Evolutionary conservation across 106 monocot genomes (phyloP).

Genomic region (Phalaenopsis aphrodite): DNA sequence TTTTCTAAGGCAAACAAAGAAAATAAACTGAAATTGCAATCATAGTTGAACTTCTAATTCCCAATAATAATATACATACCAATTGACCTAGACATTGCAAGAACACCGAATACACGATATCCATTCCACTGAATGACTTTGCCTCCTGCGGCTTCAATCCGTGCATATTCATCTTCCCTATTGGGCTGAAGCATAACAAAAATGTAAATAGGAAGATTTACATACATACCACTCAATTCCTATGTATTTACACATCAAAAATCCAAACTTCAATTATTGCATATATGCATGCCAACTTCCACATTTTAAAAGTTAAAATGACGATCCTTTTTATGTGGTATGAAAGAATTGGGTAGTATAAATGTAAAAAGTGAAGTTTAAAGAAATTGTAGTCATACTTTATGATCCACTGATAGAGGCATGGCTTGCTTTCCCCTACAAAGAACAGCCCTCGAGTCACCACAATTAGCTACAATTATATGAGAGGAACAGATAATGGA

Average conservation of each 20-base stretch:
- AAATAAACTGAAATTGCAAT: not conserved
- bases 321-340: too few relatives aligned
- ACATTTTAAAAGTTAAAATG: too few relatives aligned
- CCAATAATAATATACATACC: conserved; percentile 34
- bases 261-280: too few relatives aligned
- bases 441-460: conserved; percentile 93
- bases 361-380: too few relatives aligned
- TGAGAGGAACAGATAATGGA: conserved; percentile 81
- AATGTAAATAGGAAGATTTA: too few relatives aligned
- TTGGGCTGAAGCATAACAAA: conserved; percentile 52
- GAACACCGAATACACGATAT: conserved; percentile 70
- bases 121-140: conserved; percentile 84
- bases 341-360: too few relatives aligned
- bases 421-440: conserved; percentile 72
- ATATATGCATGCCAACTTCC: too few relatives aligned
- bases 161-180: conserved; percentile 74
- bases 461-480: conserved; percentile 82
- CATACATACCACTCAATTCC: too few relatives aligned
- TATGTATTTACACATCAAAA: too few relatives aligned
- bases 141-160: conserved; percentile 80
- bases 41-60: not conserved
- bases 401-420: conserved; percentile 86
- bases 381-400: conserved; percentile 27
- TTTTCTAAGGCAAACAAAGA: not conserved
- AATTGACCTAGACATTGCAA: conserved; percentile 91